Evolutionary conservation across 495 filamentous ascomycete genomes (phyloP), one percentile per base, ranked within the genome.

Genomic region (Aspergillus leporis): DNA sequence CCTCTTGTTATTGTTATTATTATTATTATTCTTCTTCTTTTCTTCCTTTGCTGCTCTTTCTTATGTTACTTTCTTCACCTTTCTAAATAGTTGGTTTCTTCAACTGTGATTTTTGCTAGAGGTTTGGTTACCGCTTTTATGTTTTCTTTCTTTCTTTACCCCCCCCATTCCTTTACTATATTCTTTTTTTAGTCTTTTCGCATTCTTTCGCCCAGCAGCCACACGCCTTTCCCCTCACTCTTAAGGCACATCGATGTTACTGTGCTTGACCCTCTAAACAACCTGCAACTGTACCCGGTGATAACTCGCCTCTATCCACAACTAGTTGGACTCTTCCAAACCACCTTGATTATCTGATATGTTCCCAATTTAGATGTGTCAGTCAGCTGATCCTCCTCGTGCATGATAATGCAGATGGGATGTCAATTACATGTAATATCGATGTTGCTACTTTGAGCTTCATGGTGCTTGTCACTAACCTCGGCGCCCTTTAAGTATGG

Each of bases 401-500:
- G 61, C 60, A 66, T 64, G 51, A 68, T 58, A 63, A 68, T 70
- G 67, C 70, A 70, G 66, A 73, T 75, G 74, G 72, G 70, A 73
- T 70, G 71, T 73, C 67, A 66, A 61, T 68, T 68, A 55, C 67
- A 63, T 66, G 58, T 61, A 60, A 60, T 61, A 59, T 69, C 58
- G 53, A 74, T 69, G 67, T 66, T 68, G 63, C 64, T 62, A 69
- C 71, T 70, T 64, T 78, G 65, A 74, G 68, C 68, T 72, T 68
- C 66, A 68, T 67, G 69, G 68, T 74, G 69, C 59, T 65, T 73
- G 64, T 65, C 61, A 67, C 70, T 70, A 56, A 66, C 62, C 59
- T 55, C 65, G 58, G 67, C 67, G 56, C 61, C 59, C 65, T 68
- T 62, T 69, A 63, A 78, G 67, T 50, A 80, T 80, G 78, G 77